phyloP scores from a whole-genome alignment of 768 basidiomycete species.

The Obba rivulosa region DNA sequence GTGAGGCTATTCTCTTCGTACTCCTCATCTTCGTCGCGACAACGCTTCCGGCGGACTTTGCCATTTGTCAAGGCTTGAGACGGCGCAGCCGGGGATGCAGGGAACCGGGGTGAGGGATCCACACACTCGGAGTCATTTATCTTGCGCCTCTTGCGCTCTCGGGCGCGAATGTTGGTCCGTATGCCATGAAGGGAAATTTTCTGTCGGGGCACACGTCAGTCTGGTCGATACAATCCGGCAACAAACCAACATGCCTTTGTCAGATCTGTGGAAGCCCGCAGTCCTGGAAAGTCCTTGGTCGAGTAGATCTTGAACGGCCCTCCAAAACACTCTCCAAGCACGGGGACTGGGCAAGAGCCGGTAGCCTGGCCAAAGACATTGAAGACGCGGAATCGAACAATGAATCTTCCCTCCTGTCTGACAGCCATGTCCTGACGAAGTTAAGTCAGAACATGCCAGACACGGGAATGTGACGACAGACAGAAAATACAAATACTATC shows the following conservation, averaged over 20 bases:
- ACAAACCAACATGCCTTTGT: conserved; percentile 64
- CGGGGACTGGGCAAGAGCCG: conserved; percentile 13
- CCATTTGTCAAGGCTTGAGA: too few species aligned
- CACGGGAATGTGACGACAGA: conserved; percentile 17
- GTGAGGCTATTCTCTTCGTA: too few species aligned
- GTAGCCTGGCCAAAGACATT: conserved; percentile 36
- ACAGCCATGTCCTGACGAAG: conserved; percentile 71
- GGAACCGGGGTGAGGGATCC: too few species aligned
- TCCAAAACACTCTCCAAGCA: conserved; percentile 64
- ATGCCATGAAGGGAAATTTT: conserved; percentile 28
- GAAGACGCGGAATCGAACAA: conserved; percentile 63
- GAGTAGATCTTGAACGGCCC: conserved; percentile 61
- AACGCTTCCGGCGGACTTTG: too few species aligned
- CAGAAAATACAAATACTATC: conserved; percentile 61
- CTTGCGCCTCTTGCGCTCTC: background rate
- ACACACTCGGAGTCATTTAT: background rate
- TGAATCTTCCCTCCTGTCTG: conserved; percentile 58
- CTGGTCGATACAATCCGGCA: conserved; percentile 65
- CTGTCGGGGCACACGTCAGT: conserved; percentile 52
- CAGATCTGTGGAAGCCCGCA: conserved; percentile 59
- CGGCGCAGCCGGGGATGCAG: too few species aligned
- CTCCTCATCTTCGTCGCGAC: too few species aligned
- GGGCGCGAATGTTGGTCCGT: background rate
- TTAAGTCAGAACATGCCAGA: too few species aligned
- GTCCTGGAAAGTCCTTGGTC: conserved; percentile 66